Evolutionary conservation across 768 basidiomycete genomes (phyloP).

Genomic region (Leccinum rimulosum): DNA sequence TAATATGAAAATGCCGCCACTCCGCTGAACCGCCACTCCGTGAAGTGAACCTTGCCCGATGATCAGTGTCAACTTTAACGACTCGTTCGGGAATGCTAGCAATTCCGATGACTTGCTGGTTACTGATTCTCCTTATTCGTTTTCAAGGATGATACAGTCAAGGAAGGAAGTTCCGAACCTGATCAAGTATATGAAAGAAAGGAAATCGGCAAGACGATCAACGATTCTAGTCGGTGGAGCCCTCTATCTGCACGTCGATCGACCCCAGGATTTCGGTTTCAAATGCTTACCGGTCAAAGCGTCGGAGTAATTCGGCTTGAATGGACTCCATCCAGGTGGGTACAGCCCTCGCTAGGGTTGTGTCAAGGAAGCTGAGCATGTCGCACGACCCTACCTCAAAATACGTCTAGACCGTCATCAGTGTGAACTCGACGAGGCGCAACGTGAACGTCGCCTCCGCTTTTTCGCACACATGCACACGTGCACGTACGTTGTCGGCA

Average conservation of each 20-base stretch:
- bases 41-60: too few species aligned
- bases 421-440: background rate
- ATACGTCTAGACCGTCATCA: background rate
- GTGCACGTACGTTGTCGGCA: background rate
- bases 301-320: background rate
- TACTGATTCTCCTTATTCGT: background rate
- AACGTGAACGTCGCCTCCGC: background rate
- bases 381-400: background rate
- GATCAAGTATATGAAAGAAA: background rate
- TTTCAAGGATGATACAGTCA: background rate
- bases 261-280: background rate
- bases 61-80: background rate
- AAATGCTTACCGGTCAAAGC: background rate
- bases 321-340: background rate
- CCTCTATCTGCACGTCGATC: background rate
- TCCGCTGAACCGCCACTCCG: background rate
- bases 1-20: background rate
- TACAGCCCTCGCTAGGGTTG: background rate
- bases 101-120: background rate
- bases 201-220: background rate
- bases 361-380: background rate
- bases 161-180: background rate
- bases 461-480: background rate
- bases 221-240: background rate
- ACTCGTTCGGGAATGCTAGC: background rate